These are phyloP conservation scores for Jackrogersella multiformis DNA, from an alignment of 495 filamentous ascomycete species.

Conservation along the genomic window DNA sequence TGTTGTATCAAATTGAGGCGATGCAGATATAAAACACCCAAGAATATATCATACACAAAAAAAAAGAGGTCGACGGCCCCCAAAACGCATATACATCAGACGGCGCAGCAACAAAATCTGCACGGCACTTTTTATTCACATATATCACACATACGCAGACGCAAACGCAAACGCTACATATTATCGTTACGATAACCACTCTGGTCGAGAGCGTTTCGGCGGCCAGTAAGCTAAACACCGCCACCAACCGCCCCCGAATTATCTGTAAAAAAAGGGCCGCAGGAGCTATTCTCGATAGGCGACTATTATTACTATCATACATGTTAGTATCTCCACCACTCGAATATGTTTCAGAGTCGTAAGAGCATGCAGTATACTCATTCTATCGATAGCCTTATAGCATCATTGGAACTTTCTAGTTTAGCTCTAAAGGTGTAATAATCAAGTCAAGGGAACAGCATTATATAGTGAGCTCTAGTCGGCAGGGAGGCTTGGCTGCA, in stretches of 20 bases:
- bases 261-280: conserved; percentile 20
- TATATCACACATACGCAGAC: conserved; percentile 23
- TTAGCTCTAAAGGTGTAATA: conserved; percentile 8
- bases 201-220: conserved; percentile 6
- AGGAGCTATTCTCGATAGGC: not conserved
- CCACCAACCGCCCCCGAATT: conserved; percentile 35
- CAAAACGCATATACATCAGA: conserved; percentile 30
- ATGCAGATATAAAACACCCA: conserved; percentile 33
- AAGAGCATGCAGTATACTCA: conserved; percentile 18
- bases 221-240: conserved; percentile 24
- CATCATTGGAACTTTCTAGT: conserved; percentile 3
- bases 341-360: not conserved
- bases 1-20: conserved; percentile 38
- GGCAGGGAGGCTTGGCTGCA: conserved; percentile 30
- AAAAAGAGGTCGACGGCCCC: conserved; percentile 23
- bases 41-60: conserved; percentile 20
- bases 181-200: conserved; percentile 25
- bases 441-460: conserved; percentile 15
- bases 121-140: conserved; percentile 18
- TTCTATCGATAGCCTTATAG: conserved; percentile 6
- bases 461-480: conserved; percentile 1
- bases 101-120: conserved; percentile 36
- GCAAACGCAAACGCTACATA: no score
- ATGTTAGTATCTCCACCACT: conserved; percentile 13
- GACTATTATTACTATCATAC: conserved; percentile 33